Conservation (phyloP, 2,329 filamentous ascomycete genomes). For the Cladosporium sp. region DNA sequence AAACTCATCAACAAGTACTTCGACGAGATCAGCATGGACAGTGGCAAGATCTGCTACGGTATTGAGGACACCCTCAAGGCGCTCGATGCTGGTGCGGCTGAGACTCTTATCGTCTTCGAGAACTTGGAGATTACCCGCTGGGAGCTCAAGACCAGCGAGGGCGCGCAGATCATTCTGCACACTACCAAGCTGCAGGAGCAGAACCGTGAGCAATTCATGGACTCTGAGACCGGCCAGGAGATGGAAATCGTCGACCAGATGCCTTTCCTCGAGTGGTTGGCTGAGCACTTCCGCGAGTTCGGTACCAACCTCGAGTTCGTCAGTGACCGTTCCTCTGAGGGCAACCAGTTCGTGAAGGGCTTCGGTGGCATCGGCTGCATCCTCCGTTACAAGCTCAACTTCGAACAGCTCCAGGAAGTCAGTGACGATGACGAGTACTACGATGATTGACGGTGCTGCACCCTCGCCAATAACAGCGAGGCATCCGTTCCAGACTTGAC, state of each 20-base stretch:
- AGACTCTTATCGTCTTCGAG: conserved; percentile 94
- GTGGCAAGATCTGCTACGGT: conserved; percentile 95
- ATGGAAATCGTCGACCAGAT: conserved; percentile 90
- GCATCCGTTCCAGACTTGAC: conserved; percentile 68
- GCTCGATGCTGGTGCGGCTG: conserved; percentile 89
- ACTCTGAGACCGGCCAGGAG: conserved; percentile 92
- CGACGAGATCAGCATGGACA: conserved; percentile 97
- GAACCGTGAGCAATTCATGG: conserved; percentile 83
- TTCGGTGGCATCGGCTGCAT: conserved; percentile 98
- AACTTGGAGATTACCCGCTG: conserved; percentile 94
- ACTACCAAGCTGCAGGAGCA: conserved; percentile 84
- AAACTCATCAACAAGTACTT: conserved; percentile 99
- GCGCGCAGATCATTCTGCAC: conserved; percentile 74
- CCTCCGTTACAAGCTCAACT: conserved; percentile 99
- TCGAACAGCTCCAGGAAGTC: conserved; percentile 93
- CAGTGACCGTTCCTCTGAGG: conserved; percentile 94
- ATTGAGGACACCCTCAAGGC: conserved; percentile 97
- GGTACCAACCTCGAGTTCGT: conserved; percentile 96
- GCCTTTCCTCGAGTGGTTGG: conserved; percentile 99
- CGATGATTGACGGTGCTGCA: conserved; percentile 79
- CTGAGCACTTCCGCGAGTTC: conserved; percentile 97
- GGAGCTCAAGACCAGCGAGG: conserved; percentile 78
- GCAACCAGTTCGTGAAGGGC: conserved; percentile 99
- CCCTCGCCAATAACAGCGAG: conserved; percentile 65
- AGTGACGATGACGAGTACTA: conserved; percentile 84